These are phyloP conservation scores for Inosperma sp. DNA, from an alignment of 768 basidiomycete species.

Conservation along the genomic window DNA sequence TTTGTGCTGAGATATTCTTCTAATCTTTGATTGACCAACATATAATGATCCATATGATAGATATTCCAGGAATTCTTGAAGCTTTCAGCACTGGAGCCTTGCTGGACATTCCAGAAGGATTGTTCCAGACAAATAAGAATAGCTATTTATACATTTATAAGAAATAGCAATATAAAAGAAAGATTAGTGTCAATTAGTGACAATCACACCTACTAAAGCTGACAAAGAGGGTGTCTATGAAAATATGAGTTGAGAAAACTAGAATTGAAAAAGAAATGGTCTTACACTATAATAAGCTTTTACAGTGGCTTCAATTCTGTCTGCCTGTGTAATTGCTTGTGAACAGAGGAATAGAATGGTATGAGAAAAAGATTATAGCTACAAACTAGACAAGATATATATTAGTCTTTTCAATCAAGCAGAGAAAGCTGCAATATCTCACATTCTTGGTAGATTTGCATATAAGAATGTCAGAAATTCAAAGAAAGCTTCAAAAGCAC, in stretches of 20 bases:
- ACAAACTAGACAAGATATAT: not conserved
- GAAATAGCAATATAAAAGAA: not conserved
- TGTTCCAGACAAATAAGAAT: no score
- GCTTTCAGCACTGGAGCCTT: not conserved
- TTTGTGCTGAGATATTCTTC: not conserved
- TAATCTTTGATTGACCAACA: not conserved
- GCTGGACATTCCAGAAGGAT: not conserved
- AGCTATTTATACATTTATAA: no score
- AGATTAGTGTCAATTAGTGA: no score
- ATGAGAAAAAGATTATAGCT: not conserved
- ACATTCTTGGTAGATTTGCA: no score
- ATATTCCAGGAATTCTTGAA: not conserved
- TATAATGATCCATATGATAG: no score
- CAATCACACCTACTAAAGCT: constrained; percentile 1
- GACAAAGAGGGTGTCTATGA: constrained; percentile 3
- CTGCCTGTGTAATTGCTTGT: not conserved
- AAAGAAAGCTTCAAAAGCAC: no score
- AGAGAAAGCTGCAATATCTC: no score
- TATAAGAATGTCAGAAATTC: no score
- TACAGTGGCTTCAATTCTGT: not conserved
- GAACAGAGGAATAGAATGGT: not conserved
- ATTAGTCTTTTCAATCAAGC: no score
- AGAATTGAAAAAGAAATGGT: not conserved
- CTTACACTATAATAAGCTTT: not conserved
- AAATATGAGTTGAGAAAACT: not conserved